Evolutionary conservation across 1,284 basidiomycete species (phyloP).

Genomic region (Puccinia coronata): DNA sequence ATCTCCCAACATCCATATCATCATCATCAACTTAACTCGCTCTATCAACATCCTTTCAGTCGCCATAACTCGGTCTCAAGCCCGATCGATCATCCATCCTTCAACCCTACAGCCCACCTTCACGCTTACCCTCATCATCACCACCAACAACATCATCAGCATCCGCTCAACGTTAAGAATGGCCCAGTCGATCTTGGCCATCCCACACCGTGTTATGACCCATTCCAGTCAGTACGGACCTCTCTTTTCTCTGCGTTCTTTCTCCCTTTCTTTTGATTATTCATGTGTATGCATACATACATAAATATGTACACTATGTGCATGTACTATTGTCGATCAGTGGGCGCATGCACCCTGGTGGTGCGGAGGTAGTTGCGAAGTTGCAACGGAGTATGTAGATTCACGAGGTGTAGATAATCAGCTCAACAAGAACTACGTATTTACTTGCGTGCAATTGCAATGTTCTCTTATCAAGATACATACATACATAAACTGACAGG

Average conservation of each 20-base stretch:
- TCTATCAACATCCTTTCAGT: conserved; percentile 5
- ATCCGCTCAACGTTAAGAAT: neutral
- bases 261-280: neutral
- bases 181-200: neutral
- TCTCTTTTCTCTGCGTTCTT: neutral
- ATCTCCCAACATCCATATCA: conserved; percentile 4
- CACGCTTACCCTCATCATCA: neutral
- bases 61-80: conserved; percentile 13
- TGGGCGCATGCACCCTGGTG: neutral
- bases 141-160: conserved; percentile 14
- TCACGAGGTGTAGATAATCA: no score
- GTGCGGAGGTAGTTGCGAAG: neutral
- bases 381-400: no score
- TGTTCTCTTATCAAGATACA: neutral
- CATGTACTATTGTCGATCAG: conserved; percentile 7
- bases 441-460: neutral
- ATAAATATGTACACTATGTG: neutral
- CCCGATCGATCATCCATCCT: conserved; percentile 22
- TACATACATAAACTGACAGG: neutral
- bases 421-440: no score
- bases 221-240: conserved; percentile 35
- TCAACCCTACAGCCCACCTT: neutral
- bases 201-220: conserved; percentile 30
- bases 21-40: neutral
- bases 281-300: neutral